Conservation (phyloP, 108 stramenopile genomes). For the Cyclotella kingstonii region DNA sequence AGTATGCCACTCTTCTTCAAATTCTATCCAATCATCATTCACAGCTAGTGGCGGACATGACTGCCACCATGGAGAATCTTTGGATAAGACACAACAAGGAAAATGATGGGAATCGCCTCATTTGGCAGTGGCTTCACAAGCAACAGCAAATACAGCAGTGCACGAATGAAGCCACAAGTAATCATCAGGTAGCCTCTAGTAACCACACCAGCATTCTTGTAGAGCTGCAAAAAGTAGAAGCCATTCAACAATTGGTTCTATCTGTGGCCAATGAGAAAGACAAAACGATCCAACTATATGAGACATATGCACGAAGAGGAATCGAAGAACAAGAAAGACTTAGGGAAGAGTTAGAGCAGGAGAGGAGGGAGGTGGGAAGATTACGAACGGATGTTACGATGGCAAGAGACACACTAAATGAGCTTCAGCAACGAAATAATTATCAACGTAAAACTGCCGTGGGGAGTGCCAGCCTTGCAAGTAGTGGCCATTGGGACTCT, state of each 20-base stretch:
- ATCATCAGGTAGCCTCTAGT: too few species aligned
- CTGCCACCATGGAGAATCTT: too few species aligned
- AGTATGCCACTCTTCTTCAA: too few species aligned
- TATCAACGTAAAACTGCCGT: background rate
- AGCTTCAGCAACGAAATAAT: background rate
- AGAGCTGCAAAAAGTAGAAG: slow-evolving; percentile 35
- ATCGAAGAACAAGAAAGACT: slow-evolving; percentile 44
- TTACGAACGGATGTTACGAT: slow-evolving; percentile 25
- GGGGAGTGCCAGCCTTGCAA: background rate
- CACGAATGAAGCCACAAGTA: too few species aligned
- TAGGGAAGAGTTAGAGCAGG: slow-evolving; percentile 29
- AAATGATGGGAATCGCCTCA: too few species aligned
- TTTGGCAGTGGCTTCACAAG: too few species aligned
- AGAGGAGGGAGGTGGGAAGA: slow-evolving; percentile 30
- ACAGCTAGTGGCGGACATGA: too few species aligned
- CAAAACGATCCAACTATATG: slow-evolving; percentile 37
- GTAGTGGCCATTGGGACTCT: too few species aligned
- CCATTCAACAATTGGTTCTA: slow-evolving; percentile 35
- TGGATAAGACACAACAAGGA: too few species aligned
- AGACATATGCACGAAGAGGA: slow-evolving; percentile 37
- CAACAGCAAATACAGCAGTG: too few species aligned
- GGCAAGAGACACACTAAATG: background rate
- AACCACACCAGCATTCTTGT: too few species aligned
- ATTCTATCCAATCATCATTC: too few species aligned
- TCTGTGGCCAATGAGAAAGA: slow-evolving; percentile 36